Conservation (phyloP, 441 rosid genomes). For the Bruguiera hainesii region DNA sequence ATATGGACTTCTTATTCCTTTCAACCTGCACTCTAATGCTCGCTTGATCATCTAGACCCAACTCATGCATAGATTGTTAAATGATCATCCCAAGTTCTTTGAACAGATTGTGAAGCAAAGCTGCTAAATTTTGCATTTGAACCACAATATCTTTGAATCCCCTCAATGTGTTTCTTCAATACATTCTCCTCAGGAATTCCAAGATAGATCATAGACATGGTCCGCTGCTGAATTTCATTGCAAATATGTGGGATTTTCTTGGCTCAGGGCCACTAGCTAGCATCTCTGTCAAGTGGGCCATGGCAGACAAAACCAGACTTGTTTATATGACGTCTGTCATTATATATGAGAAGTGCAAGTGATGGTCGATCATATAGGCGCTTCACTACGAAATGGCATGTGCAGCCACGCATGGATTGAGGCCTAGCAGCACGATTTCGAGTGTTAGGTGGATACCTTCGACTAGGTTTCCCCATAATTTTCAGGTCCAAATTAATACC, state of each 20-base stretch:
- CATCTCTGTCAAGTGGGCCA: slow-evolving; percentile 95
- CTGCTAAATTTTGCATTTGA: slow-evolving; percentile 62
- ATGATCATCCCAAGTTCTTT: slow-evolving; percentile 88
- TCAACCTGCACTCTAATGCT: slow-evolving; percentile 88
- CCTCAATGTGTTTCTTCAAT: slow-evolving; percentile 88
- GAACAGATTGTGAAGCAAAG: slow-evolving; percentile 91
- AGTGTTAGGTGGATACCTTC: slow-evolving; percentile 82
- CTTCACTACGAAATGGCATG: slow-evolving; percentile 80
- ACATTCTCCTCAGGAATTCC: slow-evolving; percentile 93
- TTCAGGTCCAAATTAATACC: slow-evolving; percentile 97
- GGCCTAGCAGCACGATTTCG: slow-evolving; percentile 86
- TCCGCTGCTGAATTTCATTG: slow-evolving; percentile 82
- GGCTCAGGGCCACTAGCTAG: slow-evolving; percentile 79
- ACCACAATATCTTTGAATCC: slow-evolving; percentile 81
- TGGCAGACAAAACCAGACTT: slow-evolving; percentile 85
- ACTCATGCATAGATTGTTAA: slow-evolving; percentile 83
- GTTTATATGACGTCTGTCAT: slow-evolving; percentile 78
- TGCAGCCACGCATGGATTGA: slow-evolving; percentile 92
- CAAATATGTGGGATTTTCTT: slow-evolving; percentile 82
- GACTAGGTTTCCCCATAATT: slow-evolving; percentile 92
- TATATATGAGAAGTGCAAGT: slow-evolving; percentile 68
- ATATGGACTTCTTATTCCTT: slow-evolving; percentile 80
- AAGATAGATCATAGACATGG: slow-evolving; percentile 94
- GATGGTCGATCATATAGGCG: slow-evolving; percentile 76
- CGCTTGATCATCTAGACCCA: slow-evolving; percentile 87